Base-by-base conservation (phyloP, 208 protist species). In the Trypanosoma conorhini region DNA sequence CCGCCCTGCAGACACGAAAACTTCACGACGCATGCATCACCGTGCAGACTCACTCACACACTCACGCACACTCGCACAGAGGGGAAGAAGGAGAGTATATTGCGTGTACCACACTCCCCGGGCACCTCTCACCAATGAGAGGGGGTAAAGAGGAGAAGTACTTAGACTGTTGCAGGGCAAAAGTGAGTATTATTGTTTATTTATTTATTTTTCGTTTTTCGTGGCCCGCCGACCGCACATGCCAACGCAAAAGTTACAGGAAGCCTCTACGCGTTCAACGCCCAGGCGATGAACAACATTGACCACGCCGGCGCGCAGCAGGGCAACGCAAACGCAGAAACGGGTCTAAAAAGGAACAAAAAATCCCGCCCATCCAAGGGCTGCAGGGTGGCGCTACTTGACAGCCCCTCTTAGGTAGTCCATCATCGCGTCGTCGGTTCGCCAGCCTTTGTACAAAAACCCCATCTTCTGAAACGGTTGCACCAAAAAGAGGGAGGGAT, bases 11-110 rank as follows among this genome's bases (percentile, higher is more conserved):
- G 33, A 38, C 7, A 7, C 7, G 33, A 38, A 38, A 30, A 59
- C 70, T 22, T 67, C 77, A 21, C 51, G 28, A 56, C 86, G 58
- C 7, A 52, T 5, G 12, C 33, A 38, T 38, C 33, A 38, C 33
- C 33, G 33, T 38, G 33, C 33, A 38, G n/a, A n/a, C n/a, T n/a
- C n/a, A n/a, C n/a, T n/a, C n/a, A n/a, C n/a, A n/a, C n/a, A n/a
- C n/a, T n/a, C n/a, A n/a, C n/a, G n/a, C n/a, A n/a, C n/a, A n/a
- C 7, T 2, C 1, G 7, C 33, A 38, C 33, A 38, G 33, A 46
- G 15, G 9, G 17, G 17, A 46, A 46, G 15, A 13, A 46, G 15
- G 17, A 46, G 42, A 46, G 17, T 13, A 46, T 46, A 3, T 9
- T 38, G 7, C 7, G 33, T 7, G 7, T 38, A 7, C 33, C 2